phyloP scores from a whole-genome alignment of 1,284 basidiomycete species.

The Chalciporus sp. region DNA sequence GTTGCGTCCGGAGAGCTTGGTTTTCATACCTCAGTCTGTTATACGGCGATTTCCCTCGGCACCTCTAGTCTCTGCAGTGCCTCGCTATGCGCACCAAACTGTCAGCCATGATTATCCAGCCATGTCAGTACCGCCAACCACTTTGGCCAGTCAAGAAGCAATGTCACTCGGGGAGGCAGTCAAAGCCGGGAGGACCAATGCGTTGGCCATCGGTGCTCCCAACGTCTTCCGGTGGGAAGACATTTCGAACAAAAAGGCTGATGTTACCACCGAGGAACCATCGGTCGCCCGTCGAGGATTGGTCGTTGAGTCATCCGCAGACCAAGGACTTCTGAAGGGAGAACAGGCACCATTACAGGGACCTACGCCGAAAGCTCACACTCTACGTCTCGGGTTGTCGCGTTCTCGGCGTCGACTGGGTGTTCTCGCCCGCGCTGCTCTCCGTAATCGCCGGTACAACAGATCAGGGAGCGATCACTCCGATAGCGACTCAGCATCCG shows the following conservation, averaged over 20 bases:
- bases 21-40: slow-evolving; percentile 31
- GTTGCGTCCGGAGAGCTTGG: slow-evolving; percentile 26
- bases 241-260: neutral
- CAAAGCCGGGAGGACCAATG: neutral
- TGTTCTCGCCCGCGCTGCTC: slow-evolving; percentile 24
- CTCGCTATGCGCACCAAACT: slow-evolving; percentile 2
- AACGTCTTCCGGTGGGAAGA: neutral
- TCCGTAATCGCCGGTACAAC: slow-evolving; percentile 21
- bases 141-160: slow-evolving; percentile 3
- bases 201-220: slow-evolving; percentile 6
- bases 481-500: slow-evolving; percentile 20
- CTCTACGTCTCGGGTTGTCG: neutral
- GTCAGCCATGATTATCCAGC: slow-evolving; percentile 3
- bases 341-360: neutral
- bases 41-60: slow-evolving; percentile 25
- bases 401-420: slow-evolving; percentile 14
- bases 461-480: slow-evolving; percentile 1
- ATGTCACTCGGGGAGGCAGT: neutral
- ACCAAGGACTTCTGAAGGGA: neutral
- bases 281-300: neutral
- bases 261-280: neutral
- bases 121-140: neutral
- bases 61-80: neutral
- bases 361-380: neutral
- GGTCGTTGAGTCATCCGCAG: neutral